Percentiles rank a stretch among this genome's conserved stretches.
phyloP scores from a whole-genome alignment of 169 alveolate species.

The Cryptosporidium sp. region DNA sequence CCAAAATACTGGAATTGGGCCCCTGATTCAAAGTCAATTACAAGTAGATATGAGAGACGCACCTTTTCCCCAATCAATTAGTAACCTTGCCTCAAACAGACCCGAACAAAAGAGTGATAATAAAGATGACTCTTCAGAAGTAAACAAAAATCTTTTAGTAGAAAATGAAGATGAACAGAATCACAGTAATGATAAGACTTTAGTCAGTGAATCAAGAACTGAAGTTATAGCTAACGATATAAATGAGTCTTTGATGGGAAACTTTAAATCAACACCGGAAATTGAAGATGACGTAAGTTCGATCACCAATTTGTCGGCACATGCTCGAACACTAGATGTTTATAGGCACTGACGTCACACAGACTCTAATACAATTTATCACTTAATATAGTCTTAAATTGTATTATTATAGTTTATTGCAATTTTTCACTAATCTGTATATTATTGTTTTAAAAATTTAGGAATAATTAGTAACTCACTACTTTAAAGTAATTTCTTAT shows the following conservation, averaged over 20 bases:
- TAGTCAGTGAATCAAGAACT: background rate
- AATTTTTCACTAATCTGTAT: slow-evolving; percentile 6
- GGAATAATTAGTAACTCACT: slow-evolving; percentile 4
- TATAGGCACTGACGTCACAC: background rate
- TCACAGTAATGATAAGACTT: background rate
- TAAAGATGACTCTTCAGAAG: slow-evolving; percentile 2
- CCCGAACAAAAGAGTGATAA: background rate
- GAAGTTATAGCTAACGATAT: slow-evolving; percentile 11
- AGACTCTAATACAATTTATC: background rate
- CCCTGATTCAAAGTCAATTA: slow-evolving; percentile 1
- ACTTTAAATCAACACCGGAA: background rate
- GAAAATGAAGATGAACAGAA: background rate
- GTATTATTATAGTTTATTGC: slow-evolving; percentile 26
- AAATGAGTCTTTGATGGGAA: background rate
- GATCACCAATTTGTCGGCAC: background rate
- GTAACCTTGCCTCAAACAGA: background rate
- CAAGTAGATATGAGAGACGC: slow-evolving; percentile 8
- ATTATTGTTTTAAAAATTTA: slow-evolving; percentile 18
- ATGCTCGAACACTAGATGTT: background rate
- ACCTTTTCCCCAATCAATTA: background rate
- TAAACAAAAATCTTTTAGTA: background rate
- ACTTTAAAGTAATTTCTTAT: slow-evolving; percentile 3
- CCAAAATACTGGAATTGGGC: slow-evolving; percentile 20
- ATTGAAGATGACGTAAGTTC: background rate
- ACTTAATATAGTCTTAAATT: slow-evolving; percentile 4